Evolutionary conservation across 148 eudicot genomes (phyloP).

Genomic region (Vaccinium vitisidaea): DNA sequence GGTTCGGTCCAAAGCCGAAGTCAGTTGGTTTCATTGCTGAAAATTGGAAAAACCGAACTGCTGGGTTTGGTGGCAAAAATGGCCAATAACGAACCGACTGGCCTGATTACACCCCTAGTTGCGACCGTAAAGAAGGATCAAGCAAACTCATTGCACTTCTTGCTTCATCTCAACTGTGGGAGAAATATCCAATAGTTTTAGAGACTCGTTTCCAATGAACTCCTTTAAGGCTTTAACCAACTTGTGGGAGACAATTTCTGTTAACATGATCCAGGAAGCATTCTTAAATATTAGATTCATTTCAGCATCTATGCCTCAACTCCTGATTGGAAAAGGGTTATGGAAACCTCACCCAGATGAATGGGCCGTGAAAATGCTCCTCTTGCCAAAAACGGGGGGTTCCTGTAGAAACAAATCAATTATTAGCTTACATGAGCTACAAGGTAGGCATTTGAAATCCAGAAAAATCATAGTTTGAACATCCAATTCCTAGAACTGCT

Average conservation of each 20-base stretch:
- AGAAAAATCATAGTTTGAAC: neutral
- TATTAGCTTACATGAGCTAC: slow-evolving; percentile 9
- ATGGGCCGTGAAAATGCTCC: slow-evolving; percentile 59
- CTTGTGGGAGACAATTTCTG: neutral
- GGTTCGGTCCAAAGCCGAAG: neutral
- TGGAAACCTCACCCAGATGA: slow-evolving; percentile 57
- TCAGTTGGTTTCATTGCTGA: too few species aligned
- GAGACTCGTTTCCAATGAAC: neutral
- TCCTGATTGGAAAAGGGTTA: neutral
- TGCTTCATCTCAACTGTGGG: neutral
- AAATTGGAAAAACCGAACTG: too few species aligned
- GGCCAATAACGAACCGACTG: too few species aligned
- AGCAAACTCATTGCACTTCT: neutral
- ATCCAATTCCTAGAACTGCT: neutral
- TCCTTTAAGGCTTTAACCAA: neutral
- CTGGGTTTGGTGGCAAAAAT: too few species aligned
- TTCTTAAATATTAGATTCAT: neutral
- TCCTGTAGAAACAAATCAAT: slow-evolving; percentile 38
- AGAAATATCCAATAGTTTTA: slow-evolving; percentile 3
- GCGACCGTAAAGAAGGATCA: neutral
- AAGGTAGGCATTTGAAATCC: slow-evolving; percentile 1
- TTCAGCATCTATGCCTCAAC: neutral
- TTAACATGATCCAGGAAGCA: slow-evolving; percentile 5
- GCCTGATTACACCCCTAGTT: too few species aligned
- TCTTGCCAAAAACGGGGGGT: slow-evolving; percentile 75